A percentile compares a stretch with the other conserved stretches of the same genome.
These are phyloP conservation scores for Thermomucor indicae-seudaticae DNA, from an alignment of 371 early-diverging fungal species.

Conservation along the genomic window DNA sequence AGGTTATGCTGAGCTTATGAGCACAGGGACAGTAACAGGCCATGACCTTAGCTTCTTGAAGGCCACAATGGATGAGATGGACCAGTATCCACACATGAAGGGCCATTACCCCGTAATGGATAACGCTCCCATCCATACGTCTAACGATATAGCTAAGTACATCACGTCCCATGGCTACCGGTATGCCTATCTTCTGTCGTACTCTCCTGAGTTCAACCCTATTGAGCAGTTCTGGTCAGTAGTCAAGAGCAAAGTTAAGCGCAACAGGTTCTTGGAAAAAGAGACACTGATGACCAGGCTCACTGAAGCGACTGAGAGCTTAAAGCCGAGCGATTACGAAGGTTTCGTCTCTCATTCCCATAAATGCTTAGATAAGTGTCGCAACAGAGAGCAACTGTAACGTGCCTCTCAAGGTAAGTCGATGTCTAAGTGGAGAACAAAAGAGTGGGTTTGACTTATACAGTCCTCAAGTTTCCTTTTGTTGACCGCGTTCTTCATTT, in stretches of 20 bases:
- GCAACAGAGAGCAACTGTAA: neutral
- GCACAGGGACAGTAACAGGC: too few relatives aligned
- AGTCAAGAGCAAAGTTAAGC: slow-evolving; percentile 4
- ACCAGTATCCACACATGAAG: slow-evolving; percentile 11
- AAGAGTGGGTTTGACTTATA: neutral
- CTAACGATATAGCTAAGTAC: too few relatives aligned
- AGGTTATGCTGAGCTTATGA: too few relatives aligned
- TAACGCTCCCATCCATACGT: too few relatives aligned
- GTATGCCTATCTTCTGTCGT: neutral
- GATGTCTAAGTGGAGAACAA: slow-evolving; percentile 1
- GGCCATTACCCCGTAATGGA: too few relatives aligned
- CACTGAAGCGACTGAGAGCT: neutral
- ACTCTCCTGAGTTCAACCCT: slow-evolving; percentile 6
- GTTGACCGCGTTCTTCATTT: neutral
- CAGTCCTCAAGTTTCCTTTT: neutral
- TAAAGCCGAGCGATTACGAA: neutral
- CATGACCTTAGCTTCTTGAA: slow-evolving; percentile 9
- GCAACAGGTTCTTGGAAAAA: slow-evolving; percentile 1
- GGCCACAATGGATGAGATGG: slow-evolving; percentile 12
- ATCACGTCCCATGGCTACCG: neutral
- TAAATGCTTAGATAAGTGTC: slow-evolving; percentile 4
- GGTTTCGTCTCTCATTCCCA: neutral
- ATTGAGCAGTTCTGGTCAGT: slow-evolving; percentile 6
- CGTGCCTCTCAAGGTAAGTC: neutral
- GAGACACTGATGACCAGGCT: slow-evolving; percentile 4